These are phyloP conservation scores for Mucor ambiguus DNA, from an alignment of 371 early-diverging fungal species.

Conservation along the genomic window DNA sequence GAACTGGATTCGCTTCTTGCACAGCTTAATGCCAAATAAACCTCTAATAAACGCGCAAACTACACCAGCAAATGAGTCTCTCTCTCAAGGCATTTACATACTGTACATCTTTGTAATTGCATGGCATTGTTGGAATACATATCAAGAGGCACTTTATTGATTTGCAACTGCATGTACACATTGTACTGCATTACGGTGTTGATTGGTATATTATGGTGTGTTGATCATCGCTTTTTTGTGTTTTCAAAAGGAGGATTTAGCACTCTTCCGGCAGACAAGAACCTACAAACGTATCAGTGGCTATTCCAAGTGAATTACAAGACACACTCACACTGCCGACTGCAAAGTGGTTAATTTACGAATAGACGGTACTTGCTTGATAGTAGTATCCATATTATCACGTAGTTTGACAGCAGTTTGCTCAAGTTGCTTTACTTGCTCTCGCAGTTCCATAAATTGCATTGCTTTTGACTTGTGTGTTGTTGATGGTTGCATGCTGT, in stretches of 20 bases:
- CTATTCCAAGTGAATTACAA: neutral
- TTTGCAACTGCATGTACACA: too few relatives aligned
- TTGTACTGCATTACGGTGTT: too few relatives aligned
- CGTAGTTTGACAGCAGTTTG: constrained; percentile 20
- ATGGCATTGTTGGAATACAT: neutral
- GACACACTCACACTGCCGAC: constrained; percentile 29
- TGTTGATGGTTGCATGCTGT: neutral
- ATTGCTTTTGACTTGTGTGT: constrained; percentile 16
- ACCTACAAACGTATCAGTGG: neutral
- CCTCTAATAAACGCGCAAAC: too few relatives aligned
- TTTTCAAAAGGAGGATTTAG: neutral
- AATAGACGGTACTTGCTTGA: constrained; percentile 26
- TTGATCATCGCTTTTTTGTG: too few relatives aligned
- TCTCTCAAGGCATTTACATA: too few relatives aligned
- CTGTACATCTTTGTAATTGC: neutral
- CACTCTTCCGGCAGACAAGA: neutral
- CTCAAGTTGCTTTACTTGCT: constrained; percentile 18
- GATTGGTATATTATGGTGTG: too few relatives aligned
- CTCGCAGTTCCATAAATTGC: constrained; percentile 23
- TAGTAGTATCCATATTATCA: constrained; percentile 22
- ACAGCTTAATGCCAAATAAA: constrained; percentile 50
- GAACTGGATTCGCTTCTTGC: constrained; percentile 57
- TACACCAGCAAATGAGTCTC: too few relatives aligned
- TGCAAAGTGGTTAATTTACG: constrained; percentile 30
- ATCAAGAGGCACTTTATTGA: too few relatives aligned